Evolutionary conservation across 139 green algal species (phyloP), one percentile per base, ranked within the genome.

Genomic region (Tetradesmus obliquus): DNA sequence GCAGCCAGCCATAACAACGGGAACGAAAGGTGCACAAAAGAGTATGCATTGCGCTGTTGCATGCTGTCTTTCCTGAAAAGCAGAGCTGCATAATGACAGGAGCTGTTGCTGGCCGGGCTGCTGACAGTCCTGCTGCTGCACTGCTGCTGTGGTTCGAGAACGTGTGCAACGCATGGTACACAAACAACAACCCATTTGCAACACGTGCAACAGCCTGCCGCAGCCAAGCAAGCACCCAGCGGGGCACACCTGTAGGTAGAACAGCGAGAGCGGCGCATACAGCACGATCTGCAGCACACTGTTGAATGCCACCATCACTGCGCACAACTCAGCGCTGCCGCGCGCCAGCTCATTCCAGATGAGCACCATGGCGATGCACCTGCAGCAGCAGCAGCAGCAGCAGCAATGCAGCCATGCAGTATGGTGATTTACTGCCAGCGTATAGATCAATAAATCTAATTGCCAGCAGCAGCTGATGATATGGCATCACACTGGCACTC

Each of bases 331-430:
- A 9, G 92, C 24, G 76, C 95, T 24, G 17, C 94, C 94, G 9
- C 82, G 53, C 1, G 93, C 92, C 55, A 96, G 88, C 80, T 96
- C 69, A 91, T 96, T 96, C 94, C 94, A 96, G 54, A 96, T 92
- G 58, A 96, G 91, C 55, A 96, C 94, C 94, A 96, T 96, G 60
- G 94, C 94, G 71, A 96, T 96, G 94, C 93, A 96, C 54, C 94
- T 84, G 72, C 55, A 76, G 82, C 82, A 88, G 55, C 55, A 71
- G 57, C 57, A 72, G 82, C 57, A 72, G 79, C 79, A 84, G 79
- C 79, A 84, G 79, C 66, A 76, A 9, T 9, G 17, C 66, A 76
- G 19, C 9, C 66, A n/a, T 7, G 66, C 69, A 79, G 19, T 79
- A 79, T 15, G 15, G 69, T 79, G 15, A 79, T 15, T 19, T 15